Conservation (phyloP, 2,329 filamentous ascomycete species). For the Byssothecium circinans region DNA sequence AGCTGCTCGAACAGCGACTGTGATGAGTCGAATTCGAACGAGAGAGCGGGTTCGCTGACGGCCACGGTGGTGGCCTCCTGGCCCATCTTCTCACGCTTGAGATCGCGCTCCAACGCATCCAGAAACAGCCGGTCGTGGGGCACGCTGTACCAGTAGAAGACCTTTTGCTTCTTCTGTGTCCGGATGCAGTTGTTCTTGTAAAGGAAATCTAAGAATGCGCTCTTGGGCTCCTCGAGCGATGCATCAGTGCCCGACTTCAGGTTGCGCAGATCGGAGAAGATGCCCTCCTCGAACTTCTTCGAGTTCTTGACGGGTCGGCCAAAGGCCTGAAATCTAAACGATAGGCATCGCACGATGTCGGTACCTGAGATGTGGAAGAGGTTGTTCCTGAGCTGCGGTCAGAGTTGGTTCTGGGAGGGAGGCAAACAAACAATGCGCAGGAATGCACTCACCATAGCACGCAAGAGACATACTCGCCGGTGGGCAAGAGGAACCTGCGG, state of each 20-base stretch:
- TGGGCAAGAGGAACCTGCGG: conserved; percentile 89
- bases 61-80: conserved; percentile 97
- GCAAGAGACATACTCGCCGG: conserved; percentile 98
- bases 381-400: conserved; percentile 71
- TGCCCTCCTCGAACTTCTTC: conserved; percentile 99
- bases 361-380: conserved; percentile 99
- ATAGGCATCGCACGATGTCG: conserved; percentile 96
- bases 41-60: conserved; percentile 93
- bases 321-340: conserved; percentile 98
- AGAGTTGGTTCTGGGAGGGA: conserved; percentile 14
- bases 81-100: conserved; percentile 99
- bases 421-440: conserved; percentile 1
- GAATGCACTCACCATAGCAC: conserved; percentile 72
- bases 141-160: conserved; percentile 99
- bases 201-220: conserved; percentile 94
- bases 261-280: conserved; percentile 97
- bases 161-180: conserved; percentile 99
- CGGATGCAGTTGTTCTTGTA: conserved; percentile 99
- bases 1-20: conserved; percentile 99
- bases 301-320: conserved; percentile 98
- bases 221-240: conserved; percentile 97
- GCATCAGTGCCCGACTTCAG: conserved; percentile 98
- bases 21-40: conserved; percentile 98
- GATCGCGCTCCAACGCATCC: conserved; percentile 91
- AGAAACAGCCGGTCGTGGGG: conserved; percentile 97